These are phyloP conservation scores for Ramaria rubella DNA, from an alignment of 768 basidiomycete species.

Conservation along the genomic window DNA sequence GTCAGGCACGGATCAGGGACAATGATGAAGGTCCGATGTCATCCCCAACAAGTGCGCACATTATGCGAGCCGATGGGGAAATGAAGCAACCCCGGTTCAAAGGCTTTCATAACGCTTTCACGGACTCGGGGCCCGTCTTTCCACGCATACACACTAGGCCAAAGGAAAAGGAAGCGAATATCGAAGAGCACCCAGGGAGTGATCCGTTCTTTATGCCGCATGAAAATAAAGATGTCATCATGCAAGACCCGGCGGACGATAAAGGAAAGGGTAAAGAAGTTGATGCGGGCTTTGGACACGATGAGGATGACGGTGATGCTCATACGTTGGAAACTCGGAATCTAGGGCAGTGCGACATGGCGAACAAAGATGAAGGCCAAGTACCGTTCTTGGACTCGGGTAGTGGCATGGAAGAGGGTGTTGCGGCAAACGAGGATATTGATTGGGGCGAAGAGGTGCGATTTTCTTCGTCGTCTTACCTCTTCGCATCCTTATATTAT, in stretches of 20 bases:
- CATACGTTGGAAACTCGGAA: not conserved
- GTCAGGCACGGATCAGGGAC: slow-evolving; percentile 5
- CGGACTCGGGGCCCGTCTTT: slow-evolving; percentile 32
- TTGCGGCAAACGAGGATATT: slow-evolving; percentile 12
- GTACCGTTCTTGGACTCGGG: not conserved
- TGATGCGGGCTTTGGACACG: not conserved
- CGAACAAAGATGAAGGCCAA: not conserved
- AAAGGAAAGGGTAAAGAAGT: not conserved
- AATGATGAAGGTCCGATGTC: slow-evolving; percentile 12
- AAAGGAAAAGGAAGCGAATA: not conserved
- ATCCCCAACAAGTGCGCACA: not conserved
- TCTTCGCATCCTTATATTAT: not conserved
- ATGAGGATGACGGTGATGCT: not conserved
- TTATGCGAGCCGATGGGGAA: not conserved
- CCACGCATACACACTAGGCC: not conserved
- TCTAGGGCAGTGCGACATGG: not conserved
- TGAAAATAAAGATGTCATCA: not conserved
- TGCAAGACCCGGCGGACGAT: not conserved
- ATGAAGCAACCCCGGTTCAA: slow-evolving; percentile 1
- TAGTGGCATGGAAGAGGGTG: not conserved
- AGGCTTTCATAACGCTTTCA: slow-evolving; percentile 53
- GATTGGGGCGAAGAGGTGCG: slow-evolving; percentile 55
- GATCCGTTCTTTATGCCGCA: not conserved
- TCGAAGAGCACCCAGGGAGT: not conserved
- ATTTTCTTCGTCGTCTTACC: slow-evolving; percentile 4